Evolutionary conservation across 1,139 yeast genomes (phyloP), one percentile per base, ranked within the genome.

Genomic region (Zygoascus meyerae): DNA sequence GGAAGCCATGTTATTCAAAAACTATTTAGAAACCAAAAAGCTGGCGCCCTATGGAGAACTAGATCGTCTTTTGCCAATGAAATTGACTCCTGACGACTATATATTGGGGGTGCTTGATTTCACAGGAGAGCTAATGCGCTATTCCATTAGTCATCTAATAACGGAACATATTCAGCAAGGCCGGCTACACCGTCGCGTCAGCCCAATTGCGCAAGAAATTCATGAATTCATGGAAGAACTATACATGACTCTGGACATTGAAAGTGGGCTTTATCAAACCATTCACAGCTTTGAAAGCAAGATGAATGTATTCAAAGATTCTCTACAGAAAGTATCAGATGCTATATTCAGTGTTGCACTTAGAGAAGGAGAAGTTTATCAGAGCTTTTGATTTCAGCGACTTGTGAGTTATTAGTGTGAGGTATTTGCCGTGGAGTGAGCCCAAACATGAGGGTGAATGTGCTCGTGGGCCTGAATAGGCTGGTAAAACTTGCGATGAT

Each of bases 81-180:
- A 26, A 15, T 35, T 35, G 28, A 21, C 40, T 2, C 44, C 42
- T 12, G 55, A 51, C 16, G 73, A 71, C 53, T 71, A 65, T 52
- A 52, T 71, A 17, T 61, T 70, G 63, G 75, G 75, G 0, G 48
- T 71, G 10, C 65, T 70, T 54, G 75, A 71, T 52, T 58, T 71
- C 45, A 69, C 75, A 0, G 75, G 75, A 1, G 75, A 71, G 47
- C 58, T 71, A 29, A 71, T 71, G 75, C 52, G 73, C 33, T 66
- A 60, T 47, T 63, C 70, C 8, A 65, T 69, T 10, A 50, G 53
- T 10, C 56, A 59, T 35, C 36, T 52, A 7, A 42, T 49, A 7
- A 33, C 31, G 9, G 30, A 14, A 17, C 44, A 42, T n/a, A 34
- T 37, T 15, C 30, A 16, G 34, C 42, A 34, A 16, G 36, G 43